Evolutionary conservation across 2,329 filamentous ascomycete species (phyloP), one percentile per base, ranked within the genome.

Genomic region (Magnaporthiopsis incrustans): DNA sequence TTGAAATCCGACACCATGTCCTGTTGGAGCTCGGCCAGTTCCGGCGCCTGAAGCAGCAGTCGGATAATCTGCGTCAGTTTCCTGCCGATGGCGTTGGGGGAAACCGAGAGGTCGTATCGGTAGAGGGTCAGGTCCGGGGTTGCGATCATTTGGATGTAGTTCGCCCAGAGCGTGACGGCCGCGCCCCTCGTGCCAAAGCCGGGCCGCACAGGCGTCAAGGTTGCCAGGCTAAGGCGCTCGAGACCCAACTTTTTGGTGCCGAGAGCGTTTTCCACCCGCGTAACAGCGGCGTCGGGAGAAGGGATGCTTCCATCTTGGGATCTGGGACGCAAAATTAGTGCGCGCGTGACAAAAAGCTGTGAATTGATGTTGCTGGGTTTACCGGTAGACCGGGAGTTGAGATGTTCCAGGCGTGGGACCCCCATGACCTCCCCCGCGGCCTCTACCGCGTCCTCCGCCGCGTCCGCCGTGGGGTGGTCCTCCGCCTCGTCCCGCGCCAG

Each of bases 1-100:
- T 66, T 71, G 67, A 76, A 77, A 63, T 76, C 75, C 2, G 72
- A 74, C 22, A 73, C 72, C 0, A 63, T 64, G 7, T 75, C 59
- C n/a, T 70, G 65, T 32, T 69, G 38, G 14, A 50, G 15, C 14
- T 5, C 14, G 15, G 38, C 38, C 14, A 50, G 38, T 7, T 50
- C 14, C 14, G 38, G 38, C 38, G 38, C 63, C 27, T 68, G 68
- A 18, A 74, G 59, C 18, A 74, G 50, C 26, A 74, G 66, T 6
- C 66, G 65, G 30, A 70, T 60, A 15, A 70, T 59, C 27, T 68
- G 69, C 1, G 63, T 33, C 7, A 66, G 63, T 66, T 72, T 71
- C 62, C 63, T 68, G 15, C 70, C 68, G 0, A 38, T 63, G 10
- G 65, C 65, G 0, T 61, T 63, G 1, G 68, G 68, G 4, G 59